These are phyloP conservation scores for Byssothecium circinans DNA, from an alignment of 2,329 filamentous ascomycete genomes.

Conservation along the genomic window DNA sequence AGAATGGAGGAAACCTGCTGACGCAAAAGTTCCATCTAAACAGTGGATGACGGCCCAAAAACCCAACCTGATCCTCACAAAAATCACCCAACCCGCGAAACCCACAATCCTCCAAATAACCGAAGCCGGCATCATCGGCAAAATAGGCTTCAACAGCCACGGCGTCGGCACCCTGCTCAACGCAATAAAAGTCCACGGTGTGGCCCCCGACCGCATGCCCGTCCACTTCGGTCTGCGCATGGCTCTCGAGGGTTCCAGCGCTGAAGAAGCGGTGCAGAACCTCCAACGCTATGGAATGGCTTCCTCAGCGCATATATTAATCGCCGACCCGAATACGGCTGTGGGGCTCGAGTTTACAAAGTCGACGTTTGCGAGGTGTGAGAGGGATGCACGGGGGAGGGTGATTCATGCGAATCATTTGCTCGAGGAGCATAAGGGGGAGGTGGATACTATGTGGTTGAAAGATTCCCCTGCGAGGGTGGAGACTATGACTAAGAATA, in stretches of 20 bases:
- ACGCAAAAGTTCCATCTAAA: neutral
- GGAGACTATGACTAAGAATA: conserved; percentile 41
- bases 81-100: conserved; percentile 48
- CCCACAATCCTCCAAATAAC: conserved; percentile 60
- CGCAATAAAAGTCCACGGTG: conserved; percentile 61
- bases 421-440: conserved; percentile 41
- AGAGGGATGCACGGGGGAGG: conserved; percentile 35
- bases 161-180: conserved; percentile 65
- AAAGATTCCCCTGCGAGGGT: conserved; percentile 45
- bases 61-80: conserved; percentile 53
- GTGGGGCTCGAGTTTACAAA: conserved; percentile 55
- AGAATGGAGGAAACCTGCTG: too few relatives aligned
- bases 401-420: conserved; percentile 52
- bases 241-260: conserved; percentile 56
- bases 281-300: conserved; percentile 55
- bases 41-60: conserved; percentile 57
- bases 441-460: conserved; percentile 47
- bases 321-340: conserved; percentile 52
- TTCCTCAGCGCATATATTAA: conserved; percentile 56
- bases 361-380: conserved; percentile 35
- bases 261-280: conserved; percentile 49
- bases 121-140: conserved; percentile 64
- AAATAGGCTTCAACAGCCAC: conserved; percentile 64
- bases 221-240: conserved; percentile 63
- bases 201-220: conserved; percentile 56